phyloP scores from a whole-genome alignment of 257 asterid species.

The Lycium barbarum region DNA sequence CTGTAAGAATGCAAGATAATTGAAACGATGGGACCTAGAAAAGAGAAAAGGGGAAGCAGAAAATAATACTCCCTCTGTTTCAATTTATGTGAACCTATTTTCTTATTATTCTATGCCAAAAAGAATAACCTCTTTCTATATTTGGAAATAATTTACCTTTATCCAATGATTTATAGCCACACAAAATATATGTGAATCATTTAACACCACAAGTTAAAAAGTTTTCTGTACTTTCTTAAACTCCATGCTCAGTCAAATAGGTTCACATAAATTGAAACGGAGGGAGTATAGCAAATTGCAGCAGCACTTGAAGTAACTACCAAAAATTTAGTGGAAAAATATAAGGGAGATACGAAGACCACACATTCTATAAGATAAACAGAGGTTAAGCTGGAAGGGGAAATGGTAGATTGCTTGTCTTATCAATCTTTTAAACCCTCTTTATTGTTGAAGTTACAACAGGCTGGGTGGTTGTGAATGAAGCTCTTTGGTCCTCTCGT shows the following conservation, averaged over 20 bases:
- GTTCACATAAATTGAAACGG: too few species aligned
- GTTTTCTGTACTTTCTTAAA: too few species aligned
- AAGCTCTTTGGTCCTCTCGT: constrained; percentile 49
- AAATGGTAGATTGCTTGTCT: constrained; percentile 44
- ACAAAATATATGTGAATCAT: too few species aligned
- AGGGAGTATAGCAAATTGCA: background rate
- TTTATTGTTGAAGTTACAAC: constrained; percentile 43
- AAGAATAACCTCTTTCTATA: too few species aligned
- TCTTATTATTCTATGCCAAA: too few species aligned
- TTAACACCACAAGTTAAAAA: too few species aligned
- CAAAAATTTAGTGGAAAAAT: background rate
- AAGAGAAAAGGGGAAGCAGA: background rate
- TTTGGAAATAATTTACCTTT: too few species aligned
- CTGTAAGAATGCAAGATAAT: background rate
- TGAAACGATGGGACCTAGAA: background rate
- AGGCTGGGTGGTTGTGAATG: constrained; percentile 37
- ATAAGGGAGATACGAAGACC: constrained; percentile 29
- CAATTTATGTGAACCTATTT: too few species aligned
- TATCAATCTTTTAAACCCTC: constrained; percentile 43
- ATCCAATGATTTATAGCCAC: too few species aligned
- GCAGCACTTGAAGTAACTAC: background rate
- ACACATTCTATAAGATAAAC: constrained; percentile 10
- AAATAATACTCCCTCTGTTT: background rate
- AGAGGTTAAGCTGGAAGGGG: background rate
- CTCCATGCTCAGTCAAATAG: too few species aligned